Base-by-base conservation (phyloP, 176 grass and related monocot genomes). In the Cenchrus purpureus region DNA sequence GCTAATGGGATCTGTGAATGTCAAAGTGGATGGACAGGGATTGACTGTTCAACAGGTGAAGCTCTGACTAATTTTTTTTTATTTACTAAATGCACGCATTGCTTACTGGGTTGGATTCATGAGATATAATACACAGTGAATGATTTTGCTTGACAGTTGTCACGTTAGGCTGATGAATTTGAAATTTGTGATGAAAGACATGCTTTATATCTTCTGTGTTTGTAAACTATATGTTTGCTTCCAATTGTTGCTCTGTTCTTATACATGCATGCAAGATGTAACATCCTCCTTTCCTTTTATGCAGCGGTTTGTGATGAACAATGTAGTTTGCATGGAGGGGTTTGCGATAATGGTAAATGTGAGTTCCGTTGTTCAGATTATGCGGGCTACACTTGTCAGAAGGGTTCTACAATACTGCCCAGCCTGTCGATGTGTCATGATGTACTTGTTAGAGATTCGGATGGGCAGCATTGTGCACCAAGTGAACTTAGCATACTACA, bases 351-450 rank as follows among this genome's bases (percentile, higher is more conserved):
- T 77, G 97, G 97, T 77, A 91, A 94, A 73, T 99, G 97, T 49
- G 97, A 99, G 87, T 99, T 99, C 60, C 93, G 97, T 10, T 99
- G 97, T 79, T 99, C 97, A 82, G 97, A 99, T 81, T 99, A 99
- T 91, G 97, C 97, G 0, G 97, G 97, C 28, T 99, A 99, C 87
- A 99, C 91, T 79, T 99, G 97, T 83, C 97, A 99, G 85, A 97
- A 99, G 76, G 94, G 93, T 42, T 99, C 94, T 37, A 68, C 88
- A 16, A 90, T 99, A 82, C 79, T 99, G 31, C 88, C 90, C 72
- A 94, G 90, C 67, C 73, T 99, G 44, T 99, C 97, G 65, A 96
- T 99, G 82, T 99, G 97, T 46, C 86, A 89, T 79, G 97, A 99
- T 87, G 97, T 99, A 20, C 88, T 99, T n/a, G 94, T 89, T 44